Evolutionary conservation across 2,329 filamentous ascomycete species (phyloP).

Genomic region (Neofusicoccum cordaticola): DNA sequence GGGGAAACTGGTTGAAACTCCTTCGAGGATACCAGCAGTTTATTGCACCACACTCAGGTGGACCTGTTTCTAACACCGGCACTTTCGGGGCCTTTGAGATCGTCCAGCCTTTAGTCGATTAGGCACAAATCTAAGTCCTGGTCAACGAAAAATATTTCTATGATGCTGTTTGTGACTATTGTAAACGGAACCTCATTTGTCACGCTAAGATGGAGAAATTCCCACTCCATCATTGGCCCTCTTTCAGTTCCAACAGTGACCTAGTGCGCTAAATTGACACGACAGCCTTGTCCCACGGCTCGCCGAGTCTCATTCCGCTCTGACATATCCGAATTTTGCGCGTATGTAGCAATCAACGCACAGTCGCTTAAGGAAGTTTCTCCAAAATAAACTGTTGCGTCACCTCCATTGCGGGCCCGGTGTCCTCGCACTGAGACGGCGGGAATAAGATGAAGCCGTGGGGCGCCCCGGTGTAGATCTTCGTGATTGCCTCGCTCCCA

Average conservation of each 20-base stretch:
- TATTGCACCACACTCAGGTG: background rate
- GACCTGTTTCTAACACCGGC: constrained; percentile 17
- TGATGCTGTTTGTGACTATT: background rate
- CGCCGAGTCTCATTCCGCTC: constrained; percentile 16
- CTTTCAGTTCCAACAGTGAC: constrained; percentile 17
- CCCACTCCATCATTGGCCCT: constrained; percentile 16
- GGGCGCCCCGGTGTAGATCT: constrained; percentile 53
- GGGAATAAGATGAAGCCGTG: constrained; percentile 53
- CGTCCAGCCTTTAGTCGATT: constrained; percentile 6
- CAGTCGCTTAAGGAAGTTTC: constrained; percentile 18
- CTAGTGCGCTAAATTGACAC: constrained; percentile 17
- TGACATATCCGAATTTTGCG: background rate
- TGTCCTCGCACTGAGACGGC: constrained; percentile 33
- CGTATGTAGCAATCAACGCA: background rate
- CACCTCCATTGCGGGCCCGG: constrained; percentile 39
- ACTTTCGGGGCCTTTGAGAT: constrained; percentile 13
- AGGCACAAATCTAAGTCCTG: constrained; percentile 16
- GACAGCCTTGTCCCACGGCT: constrained; percentile 5
- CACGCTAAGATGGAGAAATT: constrained; percentile 11
- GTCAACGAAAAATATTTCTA: background rate
- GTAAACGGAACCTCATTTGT: constrained; percentile 17
- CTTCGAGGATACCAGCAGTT: constrained; percentile 15
- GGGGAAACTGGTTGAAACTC: constrained; percentile 17
- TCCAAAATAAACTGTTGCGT: constrained; percentile 39
- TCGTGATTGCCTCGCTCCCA: constrained; percentile 51